Percentiles rank a stretch among this genome's conserved stretches.
Conservation (phyloP, 495 filamentous ascomycete species). For the Massariosphaeria phaeospora region DNA sequence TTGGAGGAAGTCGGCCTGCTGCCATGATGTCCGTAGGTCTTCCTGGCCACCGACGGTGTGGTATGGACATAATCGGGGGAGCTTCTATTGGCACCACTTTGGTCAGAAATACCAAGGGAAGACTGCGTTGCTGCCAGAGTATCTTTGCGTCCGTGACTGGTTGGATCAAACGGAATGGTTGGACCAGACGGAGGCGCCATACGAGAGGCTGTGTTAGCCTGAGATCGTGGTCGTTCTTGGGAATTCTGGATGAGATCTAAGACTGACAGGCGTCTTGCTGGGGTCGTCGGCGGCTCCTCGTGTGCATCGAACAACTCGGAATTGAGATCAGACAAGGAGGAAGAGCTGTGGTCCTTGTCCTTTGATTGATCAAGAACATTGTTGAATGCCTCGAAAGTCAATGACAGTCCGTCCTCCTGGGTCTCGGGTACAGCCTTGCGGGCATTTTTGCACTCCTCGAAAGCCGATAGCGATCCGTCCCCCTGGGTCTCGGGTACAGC, state of each 20-base stretch:
- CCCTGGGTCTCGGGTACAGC: not conserved
- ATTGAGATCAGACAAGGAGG: not conserved
- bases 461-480: not conserved
- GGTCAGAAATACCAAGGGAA: not conserved
- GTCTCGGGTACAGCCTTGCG: not conserved
- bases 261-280: not conserved
- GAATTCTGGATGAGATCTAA: not conserved
- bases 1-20: not conserved
- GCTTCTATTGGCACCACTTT: not conserved
- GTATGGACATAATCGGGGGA: not conserved
- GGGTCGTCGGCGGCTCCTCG: not conserved
- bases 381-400: not conserved
- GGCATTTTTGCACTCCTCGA: not conserved
- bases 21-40: not conserved
- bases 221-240: slow-evolving; percentile 4
- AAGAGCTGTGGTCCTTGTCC: not conserved
- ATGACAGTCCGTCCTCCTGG: not conserved
- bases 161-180: not conserved
- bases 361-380: not conserved
- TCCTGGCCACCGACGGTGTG: not conserved
- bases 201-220: slow-evolving; percentile 16
- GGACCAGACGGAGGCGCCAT: not conserved
- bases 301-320: not conserved
- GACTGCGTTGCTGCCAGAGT: not conserved
- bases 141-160: not conserved